Percentiles rank a stretch among this genome's conserved stretches.
phyloP scores from a whole-genome alignment of 768 basidiomycete genomes.

The Cantharellus anzutake region DNA sequence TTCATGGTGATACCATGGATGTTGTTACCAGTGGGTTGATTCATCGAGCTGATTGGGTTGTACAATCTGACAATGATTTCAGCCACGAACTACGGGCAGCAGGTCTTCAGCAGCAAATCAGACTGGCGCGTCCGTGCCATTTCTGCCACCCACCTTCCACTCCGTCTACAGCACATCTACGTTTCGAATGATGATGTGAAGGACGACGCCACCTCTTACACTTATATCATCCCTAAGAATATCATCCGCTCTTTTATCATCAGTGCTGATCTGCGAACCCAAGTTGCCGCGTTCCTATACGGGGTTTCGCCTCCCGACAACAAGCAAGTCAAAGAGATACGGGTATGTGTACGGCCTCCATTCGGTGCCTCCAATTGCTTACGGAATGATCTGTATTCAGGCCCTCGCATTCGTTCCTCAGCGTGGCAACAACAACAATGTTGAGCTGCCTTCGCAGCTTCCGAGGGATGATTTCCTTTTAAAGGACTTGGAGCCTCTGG shows the following conservation, averaged over 20 bases:
- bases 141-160: constrained; percentile 85
- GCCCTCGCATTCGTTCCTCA: constrained; percentile 97
- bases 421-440: constrained; percentile 82
- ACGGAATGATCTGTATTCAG: constrained; percentile 15
- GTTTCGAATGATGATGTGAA: constrained; percentile 99
- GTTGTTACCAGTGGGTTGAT: constrained; percentile 63
- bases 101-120: constrained; percentile 97
- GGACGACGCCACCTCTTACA: constrained; percentile 87
- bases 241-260: constrained; percentile 84
- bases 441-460: constrained; percentile 77
- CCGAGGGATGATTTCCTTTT: constrained; percentile 91
- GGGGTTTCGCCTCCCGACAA: constrained; percentile 89
- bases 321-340: constrained; percentile 97
- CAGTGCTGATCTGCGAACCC: constrained; percentile 85
- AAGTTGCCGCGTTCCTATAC: constrained; percentile 87
- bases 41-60: neutral
- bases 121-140: constrained; percentile 99
- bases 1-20: constrained; percentile 91
- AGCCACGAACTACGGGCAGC: constrained; percentile 95
- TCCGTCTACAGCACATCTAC: constrained; percentile 95
- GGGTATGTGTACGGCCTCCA: constrained; percentile 24
- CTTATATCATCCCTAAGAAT: constrained; percentile 96
- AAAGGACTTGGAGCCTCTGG: constrained; percentile 86
- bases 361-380: neutral
- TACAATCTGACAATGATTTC: neutral